Evolutionary conservation across 2,329 filamentous ascomycete genomes (phyloP), one percentile per base, ranked within the genome.

Genomic region (Ceratocystis huliohia): DNA sequence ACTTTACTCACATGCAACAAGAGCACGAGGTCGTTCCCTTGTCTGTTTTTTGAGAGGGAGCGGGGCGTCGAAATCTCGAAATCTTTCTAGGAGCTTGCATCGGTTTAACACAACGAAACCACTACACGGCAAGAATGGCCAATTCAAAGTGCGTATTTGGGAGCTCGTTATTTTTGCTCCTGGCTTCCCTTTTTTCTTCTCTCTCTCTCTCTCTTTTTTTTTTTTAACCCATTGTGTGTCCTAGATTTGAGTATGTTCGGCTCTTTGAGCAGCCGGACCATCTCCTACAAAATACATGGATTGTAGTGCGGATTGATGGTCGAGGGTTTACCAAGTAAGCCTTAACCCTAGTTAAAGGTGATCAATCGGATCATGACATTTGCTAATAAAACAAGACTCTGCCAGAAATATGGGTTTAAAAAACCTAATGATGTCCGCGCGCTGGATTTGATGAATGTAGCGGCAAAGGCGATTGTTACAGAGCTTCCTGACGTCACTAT

Each of bases 371-470:
- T 7, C 1, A 6, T 30, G 2, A 8, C 13, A 4, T 46, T 68
- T 17, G 45, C n/a, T 71, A 68, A 74, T 56, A 70, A 50, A 56
- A 44, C 20, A 69, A 95, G 89, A 73, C 85, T 96, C 71, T 92
- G 90, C 69, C 81, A 84, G 69, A 89, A 88, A 75, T 94, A 97
- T 77, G 78, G 78, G 25, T 97, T 97, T 73, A 81, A 86, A 71
- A 99, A 97, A 76, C 94, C 94, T 48, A 99, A 97, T 76, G 94
- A 99, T 75, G 81, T 82, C 50, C 83, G 89, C 70, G 94, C 92
- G 0, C 78, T 97, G 13, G 84, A 95, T 74, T 85, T 99, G 70
- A 97, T 99, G 93, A 99, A 99, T 73, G 85, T 85, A 1, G 91
- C 91, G 1, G 94, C 94, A n/a, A 83, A 85, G 68, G 87, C 88